Conservation (phyloP, 1,284 basidiomycete species). For the Sparassis latifolia region DNA sequence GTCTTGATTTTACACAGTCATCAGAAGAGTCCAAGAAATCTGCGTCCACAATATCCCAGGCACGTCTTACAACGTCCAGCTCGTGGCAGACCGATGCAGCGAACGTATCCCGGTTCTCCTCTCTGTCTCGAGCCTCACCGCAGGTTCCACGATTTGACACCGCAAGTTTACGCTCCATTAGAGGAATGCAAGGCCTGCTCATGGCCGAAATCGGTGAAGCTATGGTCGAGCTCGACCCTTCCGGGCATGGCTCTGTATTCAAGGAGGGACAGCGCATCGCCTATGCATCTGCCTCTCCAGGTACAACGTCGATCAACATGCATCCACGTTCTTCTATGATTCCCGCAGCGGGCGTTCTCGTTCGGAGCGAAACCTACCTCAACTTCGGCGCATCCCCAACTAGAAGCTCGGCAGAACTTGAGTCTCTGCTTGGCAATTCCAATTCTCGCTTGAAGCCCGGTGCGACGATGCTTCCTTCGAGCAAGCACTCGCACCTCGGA, state of each 20-base stretch:
- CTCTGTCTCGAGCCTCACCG: not conserved
- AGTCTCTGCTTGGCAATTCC: slow-evolving; percentile 53
- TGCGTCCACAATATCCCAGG: not conserved
- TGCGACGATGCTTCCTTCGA: slow-evolving; percentile 34
- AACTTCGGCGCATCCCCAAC: slow-evolving; percentile 39
- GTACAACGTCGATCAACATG: no score
- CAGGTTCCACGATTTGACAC: not conserved
- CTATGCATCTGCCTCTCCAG: slow-evolving; percentile 17
- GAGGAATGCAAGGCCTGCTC: slow-evolving; percentile 37
- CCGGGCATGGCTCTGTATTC: slow-evolving; percentile 26
- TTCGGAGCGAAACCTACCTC: slow-evolving; percentile 33
- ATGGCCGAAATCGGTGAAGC: slow-evolving; percentile 37
- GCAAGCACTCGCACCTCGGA: slow-evolving; percentile 10
- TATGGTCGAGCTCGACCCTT: slow-evolving; percentile 34
- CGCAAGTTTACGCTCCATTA: slow-evolving; percentile 26
- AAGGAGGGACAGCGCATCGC: slow-evolving; percentile 33
- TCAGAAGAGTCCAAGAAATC: not conserved
- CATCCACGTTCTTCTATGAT: no score
- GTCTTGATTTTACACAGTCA: not conserved
- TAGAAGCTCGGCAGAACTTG: slow-evolving; percentile 48
- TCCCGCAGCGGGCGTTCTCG: not conserved
- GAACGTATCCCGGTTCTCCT: not conserved
- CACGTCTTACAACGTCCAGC: not conserved
- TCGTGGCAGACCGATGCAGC: not conserved
- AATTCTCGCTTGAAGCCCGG: slow-evolving; percentile 49